A percentile compares a stretch with the other conserved stretches of the same genome.
Conservation (phyloP, 768 basidiomycete genomes). For the Amanita pallidorosea region DNA sequence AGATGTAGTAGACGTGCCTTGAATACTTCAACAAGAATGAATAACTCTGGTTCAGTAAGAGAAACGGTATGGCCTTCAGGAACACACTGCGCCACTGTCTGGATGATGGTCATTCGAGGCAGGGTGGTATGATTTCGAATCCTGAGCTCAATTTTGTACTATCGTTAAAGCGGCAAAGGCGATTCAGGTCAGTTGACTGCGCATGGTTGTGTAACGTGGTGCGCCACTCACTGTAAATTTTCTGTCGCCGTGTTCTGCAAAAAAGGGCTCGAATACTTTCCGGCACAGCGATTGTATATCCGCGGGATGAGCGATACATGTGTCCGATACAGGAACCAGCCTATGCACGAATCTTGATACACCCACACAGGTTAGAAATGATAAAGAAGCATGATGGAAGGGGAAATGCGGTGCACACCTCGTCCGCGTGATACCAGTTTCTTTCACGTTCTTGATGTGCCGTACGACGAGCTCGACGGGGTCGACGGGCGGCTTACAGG, state of each 20-base stretch:
- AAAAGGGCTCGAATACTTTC: constrained; percentile 41
- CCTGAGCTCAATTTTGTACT: constrained; percentile 80
- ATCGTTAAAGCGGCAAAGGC: background rate
- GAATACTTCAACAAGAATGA: constrained; percentile 74
- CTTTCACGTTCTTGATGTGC: constrained; percentile 51
- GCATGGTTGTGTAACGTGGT: background rate
- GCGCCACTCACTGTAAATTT: constrained; percentile 34
- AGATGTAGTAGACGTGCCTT: constrained; percentile 39
- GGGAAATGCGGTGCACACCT: constrained; percentile 27
- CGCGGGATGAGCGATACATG: constrained; percentile 55
- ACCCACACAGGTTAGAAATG: background rate
- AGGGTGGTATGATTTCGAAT: constrained; percentile 71
- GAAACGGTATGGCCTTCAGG: constrained; percentile 61
- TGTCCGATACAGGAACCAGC: constrained; percentile 57
- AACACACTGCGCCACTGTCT: constrained; percentile 60
- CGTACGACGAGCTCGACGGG: constrained; percentile 59
- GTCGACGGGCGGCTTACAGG: constrained; percentile 69
- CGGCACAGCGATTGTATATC: constrained; percentile 60
- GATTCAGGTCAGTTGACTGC: background rate
- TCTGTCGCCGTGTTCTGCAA: constrained; percentile 31
- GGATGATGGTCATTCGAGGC: constrained; percentile 45
- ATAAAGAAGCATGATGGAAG: background rate
- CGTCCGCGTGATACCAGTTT: constrained; percentile 54
- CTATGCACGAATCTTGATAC: constrained; percentile 52
- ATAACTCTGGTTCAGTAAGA: constrained; percentile 56